Base-by-base conservation (phyloP, 768 basidiomycete genomes). In the Tylopilus vinaceipallidus region DNA sequence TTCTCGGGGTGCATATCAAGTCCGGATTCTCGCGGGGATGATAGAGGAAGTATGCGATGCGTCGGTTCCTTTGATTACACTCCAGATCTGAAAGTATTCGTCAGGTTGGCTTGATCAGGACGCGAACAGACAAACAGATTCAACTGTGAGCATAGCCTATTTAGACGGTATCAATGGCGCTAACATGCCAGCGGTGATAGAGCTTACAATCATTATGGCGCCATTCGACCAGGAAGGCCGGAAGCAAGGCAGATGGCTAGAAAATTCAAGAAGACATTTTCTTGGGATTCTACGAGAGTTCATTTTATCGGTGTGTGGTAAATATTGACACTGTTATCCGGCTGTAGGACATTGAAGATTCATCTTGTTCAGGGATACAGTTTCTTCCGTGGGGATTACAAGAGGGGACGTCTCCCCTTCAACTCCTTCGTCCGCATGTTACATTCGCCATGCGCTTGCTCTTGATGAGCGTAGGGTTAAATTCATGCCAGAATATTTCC, bases 381-480 rank as follows among this genome's bases (percentile, higher is more conserved):
- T 85, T 5, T 74, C 76, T 30, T 83, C 81, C 1, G 80, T 84
- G n/a, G 80, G 81, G 10, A 26, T 79, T 34, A 66, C 81, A 42
- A 75, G 44, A 40, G 42, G 75, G 2, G 72, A 70, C 34, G 67
- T 75, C 3, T 57, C 54, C 6, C 67, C 82, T 2, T 81, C 82
- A 0, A 83, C 82, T 60, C 76, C 77, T 0, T 73, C 70, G 3
- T 76, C 75, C 9, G 79, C 81, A n/a, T 24, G n/a, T 22, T n/a
- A 10, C 26, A 16, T 40, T n/a, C 39, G 39, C 10, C 39, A 40
- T 16, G 39, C 39, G 24, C 39, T 40, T 24, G 39, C 39, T 26
- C 39, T 40, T 10, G 39, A 40, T 14, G 39, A 40, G 24, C 24
- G 22, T 2, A 24, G 39, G 24, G 39, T 40, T 11, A 40, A 40